These are phyloP conservation scores for Calonectria fujianensis DNA, from an alignment of 2,329 filamentous ascomycete genomes.

Conservation along the genomic window DNA sequence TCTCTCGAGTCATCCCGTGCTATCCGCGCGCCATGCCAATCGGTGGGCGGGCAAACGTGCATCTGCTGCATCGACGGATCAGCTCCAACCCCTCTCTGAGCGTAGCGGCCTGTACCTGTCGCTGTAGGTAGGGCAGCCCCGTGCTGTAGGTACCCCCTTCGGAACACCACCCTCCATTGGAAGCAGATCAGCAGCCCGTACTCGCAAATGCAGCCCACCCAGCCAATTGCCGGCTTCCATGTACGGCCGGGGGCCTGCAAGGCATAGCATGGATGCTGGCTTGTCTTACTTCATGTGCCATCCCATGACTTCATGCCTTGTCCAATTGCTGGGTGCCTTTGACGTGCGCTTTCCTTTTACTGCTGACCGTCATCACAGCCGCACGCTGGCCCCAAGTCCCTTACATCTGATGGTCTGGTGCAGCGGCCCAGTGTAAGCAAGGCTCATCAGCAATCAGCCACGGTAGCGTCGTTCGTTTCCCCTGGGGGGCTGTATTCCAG, in stretches of 20 bases:
- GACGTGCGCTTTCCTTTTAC: background rate
- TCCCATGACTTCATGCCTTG: slow-evolving; percentile 22
- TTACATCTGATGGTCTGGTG: background rate
- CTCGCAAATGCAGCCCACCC: background rate
- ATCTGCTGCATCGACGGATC: slow-evolving; percentile 24
- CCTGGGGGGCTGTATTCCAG: background rate
- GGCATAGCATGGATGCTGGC: slow-evolving; percentile 13
- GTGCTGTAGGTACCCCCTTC: slow-evolving; percentile 21
- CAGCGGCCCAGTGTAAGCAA: slow-evolving; percentile 16
- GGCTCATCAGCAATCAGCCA: slow-evolving; percentile 14
- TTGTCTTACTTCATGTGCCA: slow-evolving; percentile 12
- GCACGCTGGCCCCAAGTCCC: background rate
- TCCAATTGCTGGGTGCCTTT: slow-evolving; percentile 13
- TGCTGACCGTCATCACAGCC: slow-evolving; percentile 17
- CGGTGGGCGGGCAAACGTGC: slow-evolving; percentile 13
- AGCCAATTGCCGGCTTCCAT: slow-evolving; percentile 14
- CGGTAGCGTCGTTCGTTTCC: background rate
- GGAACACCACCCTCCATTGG: slow-evolving; percentile 25
- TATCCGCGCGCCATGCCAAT: slow-evolving; percentile 20
- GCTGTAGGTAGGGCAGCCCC: slow-evolving; percentile 4
- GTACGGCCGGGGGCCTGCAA: slow-evolving; percentile 18
- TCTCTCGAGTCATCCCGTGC: slow-evolving; percentile 27
- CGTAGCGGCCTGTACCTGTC: slow-evolving; percentile 1
- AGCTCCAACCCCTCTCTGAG: slow-evolving; percentile 8
- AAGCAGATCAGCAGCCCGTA: slow-evolving; percentile 23